Conservation (phyloP, 139 green algal species). For the Monoraphidium neglectum region DNA sequence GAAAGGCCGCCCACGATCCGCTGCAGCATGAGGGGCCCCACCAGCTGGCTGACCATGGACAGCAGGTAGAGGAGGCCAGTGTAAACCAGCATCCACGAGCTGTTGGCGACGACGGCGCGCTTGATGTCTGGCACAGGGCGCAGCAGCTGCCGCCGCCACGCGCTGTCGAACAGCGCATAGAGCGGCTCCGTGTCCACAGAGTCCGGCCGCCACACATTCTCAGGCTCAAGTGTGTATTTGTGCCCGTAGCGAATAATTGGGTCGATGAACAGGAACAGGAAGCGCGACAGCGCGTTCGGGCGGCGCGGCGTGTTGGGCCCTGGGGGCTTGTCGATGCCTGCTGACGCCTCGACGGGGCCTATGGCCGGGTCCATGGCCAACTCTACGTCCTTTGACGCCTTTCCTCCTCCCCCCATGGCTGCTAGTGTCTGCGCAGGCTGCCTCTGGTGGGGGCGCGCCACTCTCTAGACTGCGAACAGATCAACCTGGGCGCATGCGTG, state of each 20-base stretch:
- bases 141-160: conserved; percentile 27
- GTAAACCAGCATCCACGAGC: conserved; percentile 28
- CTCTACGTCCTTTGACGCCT: no score
- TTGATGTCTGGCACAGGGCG: conserved; percentile 20
- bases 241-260: conserved; percentile 25
- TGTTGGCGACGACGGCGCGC: conserved; percentile 36
- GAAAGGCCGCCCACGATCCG: conserved; percentile 40
- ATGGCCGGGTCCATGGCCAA: no score
- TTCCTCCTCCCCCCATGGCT: no score
- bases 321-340: background rate
- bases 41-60: conserved; percentile 41
- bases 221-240: conserved; percentile 13
- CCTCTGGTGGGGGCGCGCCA: no score
- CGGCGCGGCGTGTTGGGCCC: background rate
- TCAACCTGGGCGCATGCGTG: no score
- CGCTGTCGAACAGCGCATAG: conserved; percentile 20
- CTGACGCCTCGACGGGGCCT: no score
- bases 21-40: conserved; percentile 58
- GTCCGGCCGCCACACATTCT: conserved; percentile 17
- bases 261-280: conserved; percentile 35
- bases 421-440: no score
- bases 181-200: conserved; percentile 26
- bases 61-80: conserved; percentile 44
- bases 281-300: conserved; percentile 4
- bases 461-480: no score